phyloP scores from a whole-genome alignment of 2,329 filamentous ascomycete species.

The Colletotrichum karsti region DNA sequence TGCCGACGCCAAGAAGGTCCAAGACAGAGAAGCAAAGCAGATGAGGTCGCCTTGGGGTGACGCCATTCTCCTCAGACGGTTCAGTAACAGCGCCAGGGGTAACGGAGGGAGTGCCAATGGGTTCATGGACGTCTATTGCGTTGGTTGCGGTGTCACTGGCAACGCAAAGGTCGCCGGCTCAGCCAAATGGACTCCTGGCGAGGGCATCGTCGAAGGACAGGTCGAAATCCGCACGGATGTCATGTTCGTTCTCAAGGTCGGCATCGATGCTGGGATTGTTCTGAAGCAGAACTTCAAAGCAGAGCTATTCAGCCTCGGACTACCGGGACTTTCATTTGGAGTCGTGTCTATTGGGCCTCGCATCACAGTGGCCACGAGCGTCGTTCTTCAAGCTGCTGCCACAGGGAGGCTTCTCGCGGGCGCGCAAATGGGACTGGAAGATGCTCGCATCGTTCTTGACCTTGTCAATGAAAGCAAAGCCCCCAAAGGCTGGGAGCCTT shows the following conservation, averaged over 20 bases:
- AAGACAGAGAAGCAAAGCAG: constrained; percentile 31
- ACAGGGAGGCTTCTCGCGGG: constrained; percentile 38
- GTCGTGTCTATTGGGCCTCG: constrained; percentile 27
- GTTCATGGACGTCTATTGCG: constrained; percentile 40
- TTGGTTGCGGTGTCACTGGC: constrained; percentile 39
- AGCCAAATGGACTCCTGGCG: constrained; percentile 31
- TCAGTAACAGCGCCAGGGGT: too few relatives aligned
- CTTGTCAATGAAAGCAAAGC: constrained; percentile 32
- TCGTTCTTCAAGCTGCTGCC: constrained; percentile 33
- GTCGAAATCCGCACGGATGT: constrained; percentile 35
- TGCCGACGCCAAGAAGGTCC: constrained; percentile 23
- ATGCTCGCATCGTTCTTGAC: constrained; percentile 16
- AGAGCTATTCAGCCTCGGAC: constrained; percentile 34
- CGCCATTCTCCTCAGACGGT: constrained; percentile 38
- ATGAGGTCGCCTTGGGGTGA: constrained; percentile 39
- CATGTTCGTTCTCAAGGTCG: constrained; percentile 37
- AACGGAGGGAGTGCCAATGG: constrained; percentile 1
- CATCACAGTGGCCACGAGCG: constrained; percentile 31
- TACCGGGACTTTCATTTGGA: constrained; percentile 36
- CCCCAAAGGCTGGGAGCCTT: constrained; percentile 35
- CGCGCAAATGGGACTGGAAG: constrained; percentile 38
- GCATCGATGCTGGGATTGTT: constrained; percentile 38
- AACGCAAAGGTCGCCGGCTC: constrained; percentile 32
- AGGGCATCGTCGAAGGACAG: constrained; percentile 35
- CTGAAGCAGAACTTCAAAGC: constrained; percentile 30